Evolutionary conservation across 23 red algal species (phyloP).

Genomic region (Gracilaria gracilis): DNA sequence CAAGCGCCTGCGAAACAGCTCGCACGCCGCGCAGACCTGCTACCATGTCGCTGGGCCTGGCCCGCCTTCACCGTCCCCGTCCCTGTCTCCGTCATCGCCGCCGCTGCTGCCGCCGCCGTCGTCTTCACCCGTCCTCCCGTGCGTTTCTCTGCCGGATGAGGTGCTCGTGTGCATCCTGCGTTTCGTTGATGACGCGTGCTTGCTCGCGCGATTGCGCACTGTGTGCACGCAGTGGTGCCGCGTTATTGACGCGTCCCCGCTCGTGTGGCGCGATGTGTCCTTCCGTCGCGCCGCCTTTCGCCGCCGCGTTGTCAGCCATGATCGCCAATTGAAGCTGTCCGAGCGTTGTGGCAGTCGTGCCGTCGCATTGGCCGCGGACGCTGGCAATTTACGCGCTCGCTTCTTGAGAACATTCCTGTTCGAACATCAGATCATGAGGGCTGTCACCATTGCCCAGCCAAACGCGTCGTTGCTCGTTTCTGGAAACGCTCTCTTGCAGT

Average conservation of each 20-base stretch:
- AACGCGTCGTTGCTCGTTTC: constrained; percentile 31
- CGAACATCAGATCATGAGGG: constrained; percentile 15
- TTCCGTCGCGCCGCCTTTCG: constrained; percentile 27
- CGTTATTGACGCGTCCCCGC: constrained; percentile 43
- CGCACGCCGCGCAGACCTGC: not conserved
- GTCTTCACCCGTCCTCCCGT: no score
- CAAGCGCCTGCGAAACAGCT: not conserved
- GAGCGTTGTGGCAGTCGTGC: not conserved
- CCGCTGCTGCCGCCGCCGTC: not conserved
- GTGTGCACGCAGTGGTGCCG: constrained; percentile 60
- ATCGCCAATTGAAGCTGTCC: not conserved
- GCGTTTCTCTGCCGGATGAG: constrained; percentile 32
- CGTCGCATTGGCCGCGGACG: constrained; percentile 25
- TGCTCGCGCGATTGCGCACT: constrained; percentile 29
- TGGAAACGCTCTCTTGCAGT: not conserved
- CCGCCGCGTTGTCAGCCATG: constrained; percentile 20
- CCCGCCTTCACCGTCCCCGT: not conserved
- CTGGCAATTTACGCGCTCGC: constrained; percentile 63
- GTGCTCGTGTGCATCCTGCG: constrained; percentile 45
- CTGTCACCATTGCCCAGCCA: constrained; percentile 46
- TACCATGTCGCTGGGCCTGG: constrained; percentile 22
- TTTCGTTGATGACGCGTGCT: constrained; percentile 28
- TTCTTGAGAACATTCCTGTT: constrained; percentile 45
- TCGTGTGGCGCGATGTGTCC: constrained; percentile 48
- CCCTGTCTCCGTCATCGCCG: not conserved